phyloP scores from a whole-genome alignment of 2,329 filamentous ascomycete species.

The Phyllosticta paracitricarpa region DNA sequence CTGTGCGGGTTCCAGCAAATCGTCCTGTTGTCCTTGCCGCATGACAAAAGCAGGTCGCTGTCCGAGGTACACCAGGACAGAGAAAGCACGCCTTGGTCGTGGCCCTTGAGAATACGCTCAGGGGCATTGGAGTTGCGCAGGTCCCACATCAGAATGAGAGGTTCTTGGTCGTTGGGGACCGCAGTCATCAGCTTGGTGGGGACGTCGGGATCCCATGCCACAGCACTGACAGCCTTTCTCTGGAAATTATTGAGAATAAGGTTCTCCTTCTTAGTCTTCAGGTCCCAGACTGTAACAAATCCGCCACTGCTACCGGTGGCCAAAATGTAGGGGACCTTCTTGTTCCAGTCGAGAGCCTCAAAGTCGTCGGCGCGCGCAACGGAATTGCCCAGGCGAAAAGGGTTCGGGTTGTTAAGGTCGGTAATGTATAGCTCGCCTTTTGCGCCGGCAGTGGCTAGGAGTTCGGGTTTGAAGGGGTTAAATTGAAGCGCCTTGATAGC shows the following conservation, averaged over 20 bases:
- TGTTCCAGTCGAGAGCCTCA: slow-evolving; percentile 96
- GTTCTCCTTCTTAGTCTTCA: slow-evolving; percentile 96
- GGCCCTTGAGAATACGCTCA: slow-evolving; percentile 78
- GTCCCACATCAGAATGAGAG: slow-evolving; percentile 88
- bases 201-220: slow-evolving; percentile 93
- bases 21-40: slow-evolving; percentile 92
- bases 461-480: slow-evolving; percentile 84
- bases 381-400: slow-evolving; percentile 78
- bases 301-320: slow-evolving; percentile 88
- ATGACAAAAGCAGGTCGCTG: slow-evolving; percentile 77
- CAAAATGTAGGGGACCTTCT: slow-evolving; percentile 91
- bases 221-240: slow-evolving; percentile 85
- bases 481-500: slow-evolving; percentile 93
- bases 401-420: slow-evolving; percentile 84
- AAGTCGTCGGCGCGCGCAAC: slow-evolving; percentile 89
- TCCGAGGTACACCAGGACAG: slow-evolving; percentile 94
- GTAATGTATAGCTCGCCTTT: slow-evolving; percentile 96
- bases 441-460: slow-evolving; percentile 82
- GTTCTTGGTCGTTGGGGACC: slow-evolving; percentile 78
- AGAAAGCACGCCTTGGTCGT: slow-evolving; percentile 87
- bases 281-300: slow-evolving; percentile 96
- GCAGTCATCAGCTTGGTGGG: slow-evolving; percentile 89
- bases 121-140: slow-evolving; percentile 92
- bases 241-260: slow-evolving; percentile 83
- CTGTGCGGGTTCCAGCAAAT: slow-evolving; percentile 95